Percentiles rank a stretch among this genome's conserved stretches.
phyloP scores from a whole-genome alignment of 805 yeast species.

The Pichia heedii region DNA sequence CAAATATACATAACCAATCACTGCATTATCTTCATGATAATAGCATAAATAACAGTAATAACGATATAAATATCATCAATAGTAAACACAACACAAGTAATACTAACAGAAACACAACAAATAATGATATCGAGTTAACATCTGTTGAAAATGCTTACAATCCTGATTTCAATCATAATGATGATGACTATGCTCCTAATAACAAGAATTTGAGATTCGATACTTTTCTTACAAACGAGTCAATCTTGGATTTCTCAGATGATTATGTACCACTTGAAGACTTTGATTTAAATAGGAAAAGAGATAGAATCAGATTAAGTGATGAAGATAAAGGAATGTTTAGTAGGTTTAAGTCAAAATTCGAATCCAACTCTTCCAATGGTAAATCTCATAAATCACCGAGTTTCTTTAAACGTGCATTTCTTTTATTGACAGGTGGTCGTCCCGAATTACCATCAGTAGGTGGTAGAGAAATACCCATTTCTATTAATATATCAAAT shows the following conservation, averaged over 20 bases:
- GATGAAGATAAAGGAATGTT: neutral
- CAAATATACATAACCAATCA: conserved; percentile 23
- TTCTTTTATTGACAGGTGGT: conserved; percentile 33
- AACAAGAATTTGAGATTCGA: conserved; percentile 1
- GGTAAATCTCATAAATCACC: neutral
- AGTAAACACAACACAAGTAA: neutral
- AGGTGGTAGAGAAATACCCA: conserved; percentile 71
- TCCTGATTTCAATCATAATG: conserved; percentile 17
- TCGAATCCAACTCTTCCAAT: neutral
- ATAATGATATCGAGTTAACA: conserved; percentile 27
- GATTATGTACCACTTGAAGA: neutral
- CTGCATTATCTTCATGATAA: conserved; percentile 7
- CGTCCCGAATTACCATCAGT: conserved; percentile 42
- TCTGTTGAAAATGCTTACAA: conserved; percentile 24
- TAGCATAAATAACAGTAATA: neutral
- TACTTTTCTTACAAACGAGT: conserved; percentile 13
- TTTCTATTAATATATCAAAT: conserved; percentile 36
- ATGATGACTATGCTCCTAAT: neutral
- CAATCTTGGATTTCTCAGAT: conserved; percentile 13
- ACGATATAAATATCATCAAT: neutral
- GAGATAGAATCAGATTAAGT: conserved; percentile 1
- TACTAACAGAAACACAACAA: too few relatives aligned
- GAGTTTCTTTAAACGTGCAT: neutral
- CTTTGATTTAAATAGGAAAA: neutral
- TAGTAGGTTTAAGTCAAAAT: neutral